Conservation (phyloP, 2,329 filamentous ascomycete genomes). For the Biscogniauxia sp. region DNA sequence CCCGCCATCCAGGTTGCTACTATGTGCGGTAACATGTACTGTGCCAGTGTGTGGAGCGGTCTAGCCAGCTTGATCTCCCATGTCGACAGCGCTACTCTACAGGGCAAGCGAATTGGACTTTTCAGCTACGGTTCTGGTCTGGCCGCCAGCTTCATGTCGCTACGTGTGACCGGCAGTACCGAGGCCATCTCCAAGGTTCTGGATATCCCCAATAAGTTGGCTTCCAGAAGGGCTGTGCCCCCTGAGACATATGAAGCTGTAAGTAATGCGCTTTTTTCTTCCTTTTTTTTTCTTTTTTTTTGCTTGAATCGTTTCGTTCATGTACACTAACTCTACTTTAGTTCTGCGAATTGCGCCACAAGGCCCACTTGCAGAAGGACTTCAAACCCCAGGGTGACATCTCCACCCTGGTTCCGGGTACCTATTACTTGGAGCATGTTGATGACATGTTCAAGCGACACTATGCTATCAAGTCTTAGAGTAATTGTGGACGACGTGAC, state of each 20-base stretch:
- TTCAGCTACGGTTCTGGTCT: conserved; percentile 81
- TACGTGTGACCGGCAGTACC: conserved; percentile 71
- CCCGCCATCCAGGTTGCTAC: conserved; percentile 74
- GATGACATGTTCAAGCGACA: conserved; percentile 84
- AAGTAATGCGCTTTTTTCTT: conserved; percentile 41
- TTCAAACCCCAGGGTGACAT: conserved; percentile 68
- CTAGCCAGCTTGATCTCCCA: conserved; percentile 68
- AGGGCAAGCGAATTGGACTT: conserved; percentile 70
- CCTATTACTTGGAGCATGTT: conserved; percentile 77
- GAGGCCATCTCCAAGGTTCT: conserved; percentile 65
- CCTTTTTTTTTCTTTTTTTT: too few species aligned
- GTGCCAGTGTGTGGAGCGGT: conserved; percentile 72
- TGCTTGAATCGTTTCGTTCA: background rate
- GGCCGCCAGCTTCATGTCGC: conserved; percentile 68
- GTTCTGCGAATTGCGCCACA: conserved; percentile 79
- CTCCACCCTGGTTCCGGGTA: conserved; percentile 63
- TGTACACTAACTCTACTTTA: conserved; percentile 34
- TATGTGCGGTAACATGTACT: conserved; percentile 70
- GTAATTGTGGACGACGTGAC: conserved; percentile 13
- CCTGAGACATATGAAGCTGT: conserved; percentile 74
- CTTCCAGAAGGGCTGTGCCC: conserved; percentile 61
- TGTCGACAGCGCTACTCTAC: conserved; percentile 59
- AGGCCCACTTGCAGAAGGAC: conserved; percentile 79
- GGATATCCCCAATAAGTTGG: conserved; percentile 67
- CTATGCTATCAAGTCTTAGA: conserved; percentile 72